phyloP scores from a whole-genome alignment of 2,329 filamentous ascomycete genomes.

The Domatiomyces globalis region DNA sequence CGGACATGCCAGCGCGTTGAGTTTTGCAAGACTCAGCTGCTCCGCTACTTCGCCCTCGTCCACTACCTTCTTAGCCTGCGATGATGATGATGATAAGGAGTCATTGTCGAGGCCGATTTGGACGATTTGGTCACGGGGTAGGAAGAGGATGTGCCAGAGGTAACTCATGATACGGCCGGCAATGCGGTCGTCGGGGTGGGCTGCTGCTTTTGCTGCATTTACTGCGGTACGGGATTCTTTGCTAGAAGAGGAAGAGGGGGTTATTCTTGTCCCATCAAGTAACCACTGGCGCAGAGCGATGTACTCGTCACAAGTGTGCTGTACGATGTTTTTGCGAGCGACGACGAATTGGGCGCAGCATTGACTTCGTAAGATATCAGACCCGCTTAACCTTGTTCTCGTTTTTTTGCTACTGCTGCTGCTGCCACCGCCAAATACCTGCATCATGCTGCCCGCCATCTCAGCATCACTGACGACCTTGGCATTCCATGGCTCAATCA shows the following conservation, averaged over 20 bases:
- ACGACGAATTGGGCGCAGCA: slow-evolving; percentile 47
- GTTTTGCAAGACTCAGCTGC: slow-evolving; percentile 22
- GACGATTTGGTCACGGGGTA: slow-evolving; percentile 16
- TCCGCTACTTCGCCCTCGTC: background rate
- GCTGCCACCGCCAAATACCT: slow-evolving; percentile 26
- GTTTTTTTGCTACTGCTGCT: slow-evolving; percentile 20
- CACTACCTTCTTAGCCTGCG: background rate
- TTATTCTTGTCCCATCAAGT: slow-evolving; percentile 24
- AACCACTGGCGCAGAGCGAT: slow-evolving; percentile 42
- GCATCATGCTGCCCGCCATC: slow-evolving; percentile 23
- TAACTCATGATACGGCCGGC: slow-evolving; percentile 36
- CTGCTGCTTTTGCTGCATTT: slow-evolving; percentile 14
- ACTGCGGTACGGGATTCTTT: background rate
- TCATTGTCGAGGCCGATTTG: background rate
- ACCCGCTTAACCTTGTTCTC: slow-evolving; percentile 24
- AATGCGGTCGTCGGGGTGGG: slow-evolving; percentile 30
- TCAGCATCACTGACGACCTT: slow-evolving; percentile 27
- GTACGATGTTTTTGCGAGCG: slow-evolving; percentile 33
- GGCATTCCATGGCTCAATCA: slow-evolving; percentile 31
- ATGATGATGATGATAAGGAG: background rate
- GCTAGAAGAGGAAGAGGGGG: background rate
- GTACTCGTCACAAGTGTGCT: slow-evolving; percentile 38
- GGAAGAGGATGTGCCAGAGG: slow-evolving; percentile 37
- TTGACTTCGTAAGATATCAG: slow-evolving; percentile 33
- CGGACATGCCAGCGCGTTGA: slow-evolving; percentile 28